These are phyloP conservation scores for Salix suchowensis DNA, from an alignment of 345 rosid genomes.

Conservation along the genomic window DNA sequence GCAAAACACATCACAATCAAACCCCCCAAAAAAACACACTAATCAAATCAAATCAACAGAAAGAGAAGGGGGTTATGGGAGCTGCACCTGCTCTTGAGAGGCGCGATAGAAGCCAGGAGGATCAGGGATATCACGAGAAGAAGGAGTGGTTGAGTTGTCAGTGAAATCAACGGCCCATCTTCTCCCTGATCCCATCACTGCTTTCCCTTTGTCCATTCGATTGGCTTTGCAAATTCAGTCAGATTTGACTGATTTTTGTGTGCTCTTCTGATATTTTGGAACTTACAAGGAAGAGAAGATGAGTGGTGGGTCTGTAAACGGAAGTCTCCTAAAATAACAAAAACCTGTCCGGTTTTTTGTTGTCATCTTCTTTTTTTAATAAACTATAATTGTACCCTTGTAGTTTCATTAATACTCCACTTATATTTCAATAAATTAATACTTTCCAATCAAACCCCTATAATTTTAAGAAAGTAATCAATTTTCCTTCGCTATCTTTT, in stretches of 20 bases:
- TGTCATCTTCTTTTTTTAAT: too few species aligned
- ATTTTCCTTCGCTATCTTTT: neutral
- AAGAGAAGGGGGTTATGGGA: neutral
- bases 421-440: neutral
- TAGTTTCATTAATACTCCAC: neutral
- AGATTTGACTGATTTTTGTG: neutral
- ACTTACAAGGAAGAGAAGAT: neutral
- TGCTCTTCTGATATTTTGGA: neutral
- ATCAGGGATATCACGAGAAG: slow-evolving; percentile 85
- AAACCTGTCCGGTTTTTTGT: neutral
- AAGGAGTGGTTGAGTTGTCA: slow-evolving; percentile 68
- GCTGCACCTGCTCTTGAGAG: slow-evolving; percentile 72
- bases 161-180: slow-evolving; percentile 98
- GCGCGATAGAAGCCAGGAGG: slow-evolving; percentile 93
- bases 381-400: neutral
- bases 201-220: slow-evolving; percentile 93
- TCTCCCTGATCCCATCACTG: slow-evolving; percentile 86
- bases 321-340: neutral
- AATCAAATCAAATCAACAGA: neutral
- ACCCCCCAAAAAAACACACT: neutral
- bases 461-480: neutral
- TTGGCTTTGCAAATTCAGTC: neutral
- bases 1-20: neutral
- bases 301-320: neutral
- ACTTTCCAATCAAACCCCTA: neutral